Conservation (phyloP, 1,284 basidiomycete species). For the Peniophora sp. region DNA sequence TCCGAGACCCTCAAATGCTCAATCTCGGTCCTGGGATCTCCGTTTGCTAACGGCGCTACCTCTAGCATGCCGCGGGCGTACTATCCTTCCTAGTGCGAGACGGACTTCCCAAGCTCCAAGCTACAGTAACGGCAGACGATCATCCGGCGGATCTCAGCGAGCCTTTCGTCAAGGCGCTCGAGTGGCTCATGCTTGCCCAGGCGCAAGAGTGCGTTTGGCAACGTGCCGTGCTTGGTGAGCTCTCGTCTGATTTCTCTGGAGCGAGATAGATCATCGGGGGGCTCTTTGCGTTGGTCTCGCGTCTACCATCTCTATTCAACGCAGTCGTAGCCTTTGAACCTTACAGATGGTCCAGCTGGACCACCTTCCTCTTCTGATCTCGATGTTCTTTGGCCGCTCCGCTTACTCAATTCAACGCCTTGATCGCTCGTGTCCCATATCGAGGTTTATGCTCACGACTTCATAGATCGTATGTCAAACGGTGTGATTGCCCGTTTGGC, state of each 20-base stretch:
- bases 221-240: constrained; percentile 73
- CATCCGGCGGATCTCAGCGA: constrained; percentile 58
- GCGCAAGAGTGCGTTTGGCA: constrained; percentile 98
- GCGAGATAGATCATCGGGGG: too few relatives aligned
- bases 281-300: not conserved
- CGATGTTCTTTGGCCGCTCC: too few relatives aligned
- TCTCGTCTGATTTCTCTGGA: not conserved
- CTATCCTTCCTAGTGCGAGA: constrained; percentile 57
- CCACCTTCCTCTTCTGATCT: too few relatives aligned
- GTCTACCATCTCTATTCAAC: constrained; percentile 1
- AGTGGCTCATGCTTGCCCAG: constrained; percentile 84
- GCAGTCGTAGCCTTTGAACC: too few relatives aligned
- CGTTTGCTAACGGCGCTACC: not conserved
- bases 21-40: not conserved
- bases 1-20: too few relatives aligned
- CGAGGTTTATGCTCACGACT: not conserved
- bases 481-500: constrained; percentile 84
- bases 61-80: constrained; percentile 55
- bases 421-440: too few relatives aligned
- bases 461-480: constrained; percentile 73
- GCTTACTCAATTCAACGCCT: too few relatives aligned
- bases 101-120: constrained; percentile 48
- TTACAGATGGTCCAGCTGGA: too few relatives aligned
- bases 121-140: constrained; percentile 46
- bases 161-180: constrained; percentile 56